Conservation (phyloP, 164 flowering plant genomes). For the Litsea cubeba region DNA sequence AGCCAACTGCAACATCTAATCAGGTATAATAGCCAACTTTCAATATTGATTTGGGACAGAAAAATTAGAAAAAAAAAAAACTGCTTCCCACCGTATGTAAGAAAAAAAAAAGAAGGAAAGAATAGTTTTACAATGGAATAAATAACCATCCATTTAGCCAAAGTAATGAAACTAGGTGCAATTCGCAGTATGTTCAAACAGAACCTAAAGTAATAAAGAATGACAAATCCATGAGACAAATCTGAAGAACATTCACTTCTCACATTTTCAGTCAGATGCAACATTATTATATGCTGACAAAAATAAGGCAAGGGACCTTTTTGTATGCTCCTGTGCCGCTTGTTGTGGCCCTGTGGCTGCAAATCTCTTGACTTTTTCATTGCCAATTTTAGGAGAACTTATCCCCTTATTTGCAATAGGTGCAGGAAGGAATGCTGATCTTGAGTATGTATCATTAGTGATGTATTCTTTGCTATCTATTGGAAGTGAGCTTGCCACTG, state of each 20-base stretch:
- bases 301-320: slow-evolving; percentile 34
- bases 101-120: no score
- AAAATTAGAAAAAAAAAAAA: no score
- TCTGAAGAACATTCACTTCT: no score
- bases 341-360: slow-evolving; percentile 32
- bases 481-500: slow-evolving; percentile 93
- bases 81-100: not conserved
- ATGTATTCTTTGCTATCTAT: slow-evolving; percentile 49
- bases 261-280: not conserved
- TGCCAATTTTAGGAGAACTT: slow-evolving; percentile 18
- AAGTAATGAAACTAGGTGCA: not conserved
- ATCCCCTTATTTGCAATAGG: slow-evolving; percentile 31
- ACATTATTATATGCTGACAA: not conserved
- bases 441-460: slow-evolving; percentile 47
- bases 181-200: not conserved
- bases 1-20: not conserved
- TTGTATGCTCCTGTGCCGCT: slow-evolving; percentile 33
- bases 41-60: not conserved
- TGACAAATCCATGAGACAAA: no score
- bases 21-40: not conserved
- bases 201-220: not conserved
- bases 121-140: not conserved
- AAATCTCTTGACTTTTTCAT: slow-evolving; percentile 31
- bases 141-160: not conserved
- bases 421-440: slow-evolving; percentile 33